Conservation (phyloP, 116 monocot species). For the Trichopus zeylanicus region DNA sequence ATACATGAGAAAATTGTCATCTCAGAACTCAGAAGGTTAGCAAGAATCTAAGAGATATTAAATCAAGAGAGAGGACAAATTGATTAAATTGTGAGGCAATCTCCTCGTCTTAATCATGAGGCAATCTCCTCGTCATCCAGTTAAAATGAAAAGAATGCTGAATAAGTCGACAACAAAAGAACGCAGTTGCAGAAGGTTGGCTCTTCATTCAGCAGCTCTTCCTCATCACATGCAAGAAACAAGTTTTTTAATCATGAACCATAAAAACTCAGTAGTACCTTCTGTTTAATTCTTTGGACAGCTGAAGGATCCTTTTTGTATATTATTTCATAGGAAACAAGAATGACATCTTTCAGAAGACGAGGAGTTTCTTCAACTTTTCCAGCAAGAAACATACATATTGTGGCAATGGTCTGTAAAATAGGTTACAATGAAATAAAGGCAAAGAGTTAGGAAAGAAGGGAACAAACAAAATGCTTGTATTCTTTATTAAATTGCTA, state of each 20-base stretch:
- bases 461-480: background rate
- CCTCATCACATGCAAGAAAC: too few relatives aligned
- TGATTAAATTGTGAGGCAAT: background rate
- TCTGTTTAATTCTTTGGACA: conserved; percentile 36
- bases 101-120: too few relatives aligned
- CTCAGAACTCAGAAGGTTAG: background rate
- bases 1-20: background rate
- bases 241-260: background rate
- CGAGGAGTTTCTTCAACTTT: conserved; percentile 55
- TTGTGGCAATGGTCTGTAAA: conserved; percentile 39
- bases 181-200: background rate
- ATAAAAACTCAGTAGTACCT: conserved; percentile 10
- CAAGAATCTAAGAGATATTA: too few relatives aligned
- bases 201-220: background rate
- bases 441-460: background rate
- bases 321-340: conserved; percentile 38
- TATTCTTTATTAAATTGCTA: too few relatives aligned
- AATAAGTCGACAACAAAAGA: background rate
- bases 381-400: conserved; percentile 46
- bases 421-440: too few relatives aligned
- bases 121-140: background rate
- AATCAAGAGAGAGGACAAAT: background rate
- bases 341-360: conserved; percentile 22
- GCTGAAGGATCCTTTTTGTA: conserved; percentile 31
- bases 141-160: background rate